Evolutionary conservation across 2,329 filamentous ascomycete genomes (phyloP), one percentile per base, ranked within the genome.

Genomic region (Diaporthe vexans): DNA sequence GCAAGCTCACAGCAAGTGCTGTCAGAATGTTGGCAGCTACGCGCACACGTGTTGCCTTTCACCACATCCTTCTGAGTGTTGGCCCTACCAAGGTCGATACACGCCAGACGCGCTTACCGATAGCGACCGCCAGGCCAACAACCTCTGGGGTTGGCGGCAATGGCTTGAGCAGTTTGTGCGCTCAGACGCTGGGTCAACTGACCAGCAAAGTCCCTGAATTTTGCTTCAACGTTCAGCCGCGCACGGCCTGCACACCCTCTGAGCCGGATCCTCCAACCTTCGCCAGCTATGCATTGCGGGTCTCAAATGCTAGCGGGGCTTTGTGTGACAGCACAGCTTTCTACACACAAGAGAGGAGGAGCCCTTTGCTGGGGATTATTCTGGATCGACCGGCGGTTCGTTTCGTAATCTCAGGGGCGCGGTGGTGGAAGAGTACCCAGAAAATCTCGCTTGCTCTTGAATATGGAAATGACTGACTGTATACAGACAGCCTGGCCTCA

Each of bases 161-260:
- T 19, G 7, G 26, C 46, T 26, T 37, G 11, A 52, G 29, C 63
- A 26, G 13, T 24, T 52, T 52, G 63, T 63, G 57, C 57, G 69
- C 46, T 54, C 70, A 72, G 70, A 56, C 48, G 24, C 48, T 72
- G 70, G 48, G 29, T 61, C 43, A 61, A 29, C 10, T 40, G 33
- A 70, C 33, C 43, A 43, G 59, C 57, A 24, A 17, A 48, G 69
- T 54, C 46, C 58, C 56, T 59, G 58, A 9, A 63, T 56, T 43
- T 63, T 59, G 46, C 48, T 43, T 43, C 58, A 29, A 46, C 70
- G 57, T 63, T 29, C 70, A 43, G 70, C 57, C 10, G 63, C n/a
- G 63, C 63, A 68, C 48, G 63, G 63, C 63, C 63, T 40, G 33
- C 48, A 26, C 33, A 68, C 24, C 35, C 24, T 35, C n/a, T 54